These are phyloP conservation scores for Haberlea rhodopensis DNA, from an alignment of 257 asterid genomes.

Conservation along the genomic window DNA sequence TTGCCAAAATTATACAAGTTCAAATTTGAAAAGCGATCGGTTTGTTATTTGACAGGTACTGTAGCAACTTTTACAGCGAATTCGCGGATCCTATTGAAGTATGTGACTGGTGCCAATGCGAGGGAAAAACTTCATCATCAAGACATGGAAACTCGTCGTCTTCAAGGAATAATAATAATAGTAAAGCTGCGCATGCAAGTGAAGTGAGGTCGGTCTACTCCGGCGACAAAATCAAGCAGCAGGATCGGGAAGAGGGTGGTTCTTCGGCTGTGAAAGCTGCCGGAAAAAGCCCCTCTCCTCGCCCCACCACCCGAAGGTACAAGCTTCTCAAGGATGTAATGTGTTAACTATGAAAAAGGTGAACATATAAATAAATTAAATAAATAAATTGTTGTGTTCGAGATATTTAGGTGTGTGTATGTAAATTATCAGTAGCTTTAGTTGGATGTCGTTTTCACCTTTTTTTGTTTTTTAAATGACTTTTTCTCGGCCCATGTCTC, in stretches of 20 bases:
- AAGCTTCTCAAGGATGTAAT: conserved; percentile 98
- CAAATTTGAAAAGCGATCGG: too few species aligned
- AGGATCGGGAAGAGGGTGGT: conserved; percentile 44
- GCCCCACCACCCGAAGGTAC: conserved; percentile 77
- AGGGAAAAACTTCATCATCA: conserved; percentile 38
- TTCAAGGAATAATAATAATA: conserved; percentile 6
- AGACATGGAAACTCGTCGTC: conserved; percentile 31
- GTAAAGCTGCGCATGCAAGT: conserved; percentile 35
- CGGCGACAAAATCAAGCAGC: conserved; percentile 65
- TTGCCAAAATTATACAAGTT: too few species aligned
- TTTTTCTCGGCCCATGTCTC: conserved; percentile 28
- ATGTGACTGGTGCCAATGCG: conserved; percentile 92
- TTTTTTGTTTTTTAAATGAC: conserved; percentile 27
- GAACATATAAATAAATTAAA: not conserved
- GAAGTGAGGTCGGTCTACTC: conserved; percentile 52
- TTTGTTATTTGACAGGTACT: conserved; percentile 54
- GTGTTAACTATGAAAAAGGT: conserved; percentile 43
- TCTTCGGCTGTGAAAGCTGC: conserved; percentile 41
- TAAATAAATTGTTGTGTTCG: not conserved
- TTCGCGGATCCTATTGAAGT: conserved; percentile 49
- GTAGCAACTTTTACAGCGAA: conserved; percentile 87
- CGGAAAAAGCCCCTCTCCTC: conserved; percentile 68
- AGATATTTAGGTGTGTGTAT: conserved; percentile 14
- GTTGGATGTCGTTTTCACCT: conserved; percentile 37
- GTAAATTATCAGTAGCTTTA: conserved; percentile 26